These are phyloP conservation scores for Aspergillus campestris DNA, from an alignment of 495 filamentous ascomycete species.

Conservation along the genomic window DNA sequence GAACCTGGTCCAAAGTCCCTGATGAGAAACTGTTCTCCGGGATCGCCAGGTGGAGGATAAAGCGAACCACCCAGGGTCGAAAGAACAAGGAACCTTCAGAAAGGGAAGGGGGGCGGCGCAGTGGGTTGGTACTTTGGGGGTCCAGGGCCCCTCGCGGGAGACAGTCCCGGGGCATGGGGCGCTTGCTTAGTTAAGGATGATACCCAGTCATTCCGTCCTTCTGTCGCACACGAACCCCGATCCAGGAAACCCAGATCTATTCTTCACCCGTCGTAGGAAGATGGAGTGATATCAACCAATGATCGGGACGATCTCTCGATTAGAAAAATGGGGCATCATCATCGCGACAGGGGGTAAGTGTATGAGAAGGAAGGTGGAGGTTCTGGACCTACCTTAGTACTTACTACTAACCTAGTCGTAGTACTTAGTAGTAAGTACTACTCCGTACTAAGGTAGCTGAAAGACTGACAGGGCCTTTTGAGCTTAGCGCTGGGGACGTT, in stretches of 20 bases:
- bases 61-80: not conserved
- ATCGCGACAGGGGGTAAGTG: too few relatives aligned
- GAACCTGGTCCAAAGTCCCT: conserved; percentile 2
- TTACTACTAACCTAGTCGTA: too few relatives aligned
- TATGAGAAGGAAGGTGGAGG: not conserved
- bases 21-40: conserved; percentile 1
- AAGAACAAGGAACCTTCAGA: not conserved
- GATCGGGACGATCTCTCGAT: conserved; percentile 1
- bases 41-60: not conserved
- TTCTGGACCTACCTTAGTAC: conserved; percentile 2
- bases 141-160: not conserved
- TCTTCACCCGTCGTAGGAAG: conserved; percentile 2
- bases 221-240: not conserved
- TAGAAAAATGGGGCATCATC: too few relatives aligned
- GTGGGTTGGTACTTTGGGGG: not conserved
- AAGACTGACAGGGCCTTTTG: conserved; percentile 9
- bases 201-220: too few relatives aligned
- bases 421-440: too few relatives aligned
- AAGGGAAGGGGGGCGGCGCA: not conserved
- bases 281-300: conserved; percentile 10
- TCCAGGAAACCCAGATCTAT: conserved; percentile 10
- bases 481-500: conserved; percentile 12
- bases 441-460: too few relatives aligned
- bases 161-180: too few relatives aligned
- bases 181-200: too few relatives aligned